phyloP scores from a whole-genome alignment of 1,284 basidiomycete species.

The Spongiforma sp. region DNA sequence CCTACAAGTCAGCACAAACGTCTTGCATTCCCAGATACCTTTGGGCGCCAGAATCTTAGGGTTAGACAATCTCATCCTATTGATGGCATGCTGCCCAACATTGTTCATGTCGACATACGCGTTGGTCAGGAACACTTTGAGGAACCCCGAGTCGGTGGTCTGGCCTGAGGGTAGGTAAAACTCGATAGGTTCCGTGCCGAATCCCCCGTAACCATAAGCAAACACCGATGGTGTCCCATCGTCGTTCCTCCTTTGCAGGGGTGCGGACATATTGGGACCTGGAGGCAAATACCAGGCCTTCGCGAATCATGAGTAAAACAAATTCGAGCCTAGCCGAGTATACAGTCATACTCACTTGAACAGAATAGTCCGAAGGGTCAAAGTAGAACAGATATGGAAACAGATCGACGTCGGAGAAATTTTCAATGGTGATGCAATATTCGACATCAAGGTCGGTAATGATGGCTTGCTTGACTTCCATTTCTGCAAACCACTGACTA shows the following conservation, averaged over 20 bases:
- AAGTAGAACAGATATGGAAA: conserved; percentile 6
- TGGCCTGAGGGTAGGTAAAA: conserved; percentile 1
- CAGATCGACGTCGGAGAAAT: background rate
- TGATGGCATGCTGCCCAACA: background rate
- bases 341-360: background rate
- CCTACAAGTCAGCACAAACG: conserved; percentile 2
- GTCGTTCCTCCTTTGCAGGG: background rate
- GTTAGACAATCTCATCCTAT: background rate
- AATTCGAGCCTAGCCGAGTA: background rate
- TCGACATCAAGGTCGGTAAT: background rate
- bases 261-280: background rate
- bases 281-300: conserved; percentile 4
- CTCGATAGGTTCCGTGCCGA: conserved; percentile 4
- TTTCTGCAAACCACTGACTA: background rate
- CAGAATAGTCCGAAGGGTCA: conserved; percentile 1
- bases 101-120: conserved; percentile 1
- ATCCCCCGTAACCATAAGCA: conserved; percentile 2
- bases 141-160: background rate
- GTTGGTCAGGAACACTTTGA: conserved; percentile 5
- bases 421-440: conserved; percentile 2
- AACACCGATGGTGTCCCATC: background rate
- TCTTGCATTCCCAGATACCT: conserved; percentile 5
- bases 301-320: background rate
- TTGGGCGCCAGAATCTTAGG: background rate
- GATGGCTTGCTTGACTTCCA: conserved; percentile 5